A percentile compares a stretch with the other conserved stretches of the same genome.
phyloP scores from a whole-genome alignment of 2,329 filamentous ascomycete species.

The Hypoxylon sp. region DNA sequence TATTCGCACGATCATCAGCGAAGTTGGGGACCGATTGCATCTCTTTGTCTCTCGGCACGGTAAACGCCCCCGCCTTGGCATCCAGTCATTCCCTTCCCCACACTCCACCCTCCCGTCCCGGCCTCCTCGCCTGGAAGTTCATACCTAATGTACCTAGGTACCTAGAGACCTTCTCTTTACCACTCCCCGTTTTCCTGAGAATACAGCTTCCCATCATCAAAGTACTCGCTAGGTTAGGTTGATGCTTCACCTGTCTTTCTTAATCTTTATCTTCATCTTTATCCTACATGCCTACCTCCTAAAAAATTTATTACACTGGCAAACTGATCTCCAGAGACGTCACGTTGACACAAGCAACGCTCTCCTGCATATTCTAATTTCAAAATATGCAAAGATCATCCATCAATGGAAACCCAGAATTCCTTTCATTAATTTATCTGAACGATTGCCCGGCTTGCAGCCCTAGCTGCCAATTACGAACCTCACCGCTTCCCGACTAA shows the following conservation, averaged over 20 bases:
- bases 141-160: constrained; percentile 1
- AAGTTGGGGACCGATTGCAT: constrained; percentile 29
- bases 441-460: not conserved
- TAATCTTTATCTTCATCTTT: not conserved
- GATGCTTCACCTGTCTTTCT: not conserved
- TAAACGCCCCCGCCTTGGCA: constrained; percentile 38
- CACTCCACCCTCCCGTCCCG: constrained; percentile 23
- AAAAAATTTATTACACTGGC: too few species aligned
- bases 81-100: constrained; percentile 26
- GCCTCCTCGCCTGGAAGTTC: not conserved
- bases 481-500: not conserved
- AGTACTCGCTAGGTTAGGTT: too few species aligned
- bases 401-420: constrained; percentile 10
- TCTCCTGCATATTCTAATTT: constrained; percentile 3
- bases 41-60: constrained; percentile 30
- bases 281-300: not conserved
- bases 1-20: constrained; percentile 26
- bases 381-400: constrained; percentile 3
- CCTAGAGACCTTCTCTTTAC: not conserved
- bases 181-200: not conserved
- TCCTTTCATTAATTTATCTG: constrained; percentile 1
- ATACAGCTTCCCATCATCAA: not conserved
- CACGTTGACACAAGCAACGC: constrained; percentile 13
- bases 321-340: constrained; percentile 1
- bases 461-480: not conserved